Base-by-base conservation (phyloP, 208 protist species). In the Borovskyia barvae region DNA sequence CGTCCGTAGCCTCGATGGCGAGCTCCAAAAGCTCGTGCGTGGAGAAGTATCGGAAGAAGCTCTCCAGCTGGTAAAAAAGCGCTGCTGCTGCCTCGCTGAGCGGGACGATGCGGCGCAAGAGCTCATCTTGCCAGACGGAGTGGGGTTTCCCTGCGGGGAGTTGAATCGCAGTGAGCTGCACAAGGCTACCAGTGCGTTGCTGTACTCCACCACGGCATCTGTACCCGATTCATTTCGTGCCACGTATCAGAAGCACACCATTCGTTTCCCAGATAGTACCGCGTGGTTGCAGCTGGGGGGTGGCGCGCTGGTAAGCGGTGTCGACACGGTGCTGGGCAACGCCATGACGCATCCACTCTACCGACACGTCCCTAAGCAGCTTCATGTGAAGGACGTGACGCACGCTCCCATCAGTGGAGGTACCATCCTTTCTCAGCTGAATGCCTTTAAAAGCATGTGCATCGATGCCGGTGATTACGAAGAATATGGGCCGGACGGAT, bases 401-500 rank as follows among this genome's bases (percentile, higher is more conserved):
- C 66, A 77, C 20, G 80, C 77, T 4, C 56, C 88, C 1, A 49
- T 85, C 5, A 80, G 74, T 35, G 88, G 88, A 8, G 82, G 74
- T 20, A 54, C 75, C 17, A 92, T 92, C 42, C 20, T 90, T 0
- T 82, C 84, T 2, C 85, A 91, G 46, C 64, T 94, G 17, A 87
- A 75, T 49, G 76, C 72, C 15, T 92, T 94, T 62, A 91, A 91
- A 59, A 56, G 69, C 50, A 83, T 94, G 72, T 92, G 82, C 47
- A 39, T 91, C 5, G 68, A 45, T 11, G 66, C 45, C 0, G 63
- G 33, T 17, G 82, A 82, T 30, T 94, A 94, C 72, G 73, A 61
- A 22, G 87, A 94, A 40, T 77, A 90, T 26, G 87, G 87, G 8
- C 87, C 87, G 0, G 69, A 85, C 24, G 72, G 75, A 20, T 94